A percentile compares a stretch with the other conserved stretches of the same genome.
These are phyloP conservation scores for Colletotrichum karsti DNA, from an alignment of 2,329 filamentous ascomycete species.

Conservation along the genomic window DNA sequence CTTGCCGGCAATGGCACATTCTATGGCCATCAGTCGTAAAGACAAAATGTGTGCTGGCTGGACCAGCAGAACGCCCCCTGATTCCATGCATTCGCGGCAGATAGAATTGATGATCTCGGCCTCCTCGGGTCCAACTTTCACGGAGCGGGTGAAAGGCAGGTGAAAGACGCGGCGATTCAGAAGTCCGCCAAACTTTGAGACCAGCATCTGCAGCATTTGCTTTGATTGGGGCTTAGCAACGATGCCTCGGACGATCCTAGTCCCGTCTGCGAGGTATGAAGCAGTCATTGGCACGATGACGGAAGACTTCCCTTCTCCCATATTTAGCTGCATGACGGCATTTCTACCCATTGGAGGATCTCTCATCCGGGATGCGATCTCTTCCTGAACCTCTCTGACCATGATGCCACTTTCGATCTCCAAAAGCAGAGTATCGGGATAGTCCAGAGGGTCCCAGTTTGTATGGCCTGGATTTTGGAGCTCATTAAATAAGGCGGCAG, in stretches of 20 bases:
- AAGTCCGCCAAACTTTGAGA: constrained; percentile 63
- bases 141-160: constrained; percentile 65
- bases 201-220: constrained; percentile 68
- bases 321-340: constrained; percentile 72
- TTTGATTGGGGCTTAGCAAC: constrained; percentile 68
- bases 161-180: constrained; percentile 62
- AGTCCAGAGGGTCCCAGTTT: constrained; percentile 60
- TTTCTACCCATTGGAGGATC: constrained; percentile 48
- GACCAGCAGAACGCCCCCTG: constrained; percentile 64
- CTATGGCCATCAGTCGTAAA: constrained; percentile 68
- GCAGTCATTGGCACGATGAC: constrained; percentile 74
- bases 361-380: constrained; percentile 67
- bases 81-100: constrained; percentile 54
- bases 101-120: constrained; percentile 46
- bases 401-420: constrained; percentile 71
- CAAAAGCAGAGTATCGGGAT: constrained; percentile 69
- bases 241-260: constrained; percentile 63
- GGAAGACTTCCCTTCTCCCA: constrained; percentile 77
- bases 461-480: constrained; percentile 59
- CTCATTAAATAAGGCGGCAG: constrained; percentile 48
- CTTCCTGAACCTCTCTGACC: constrained; percentile 66
- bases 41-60: constrained; percentile 73
- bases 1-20: constrained; percentile 48
- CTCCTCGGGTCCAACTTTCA: constrained; percentile 42
- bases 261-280: constrained; percentile 57